Evolutionary conservation across 2,329 filamentous ascomycete genomes (phyloP), one percentile per base, ranked within the genome.

Genomic region (Xylaria hypoxylon): DNA sequence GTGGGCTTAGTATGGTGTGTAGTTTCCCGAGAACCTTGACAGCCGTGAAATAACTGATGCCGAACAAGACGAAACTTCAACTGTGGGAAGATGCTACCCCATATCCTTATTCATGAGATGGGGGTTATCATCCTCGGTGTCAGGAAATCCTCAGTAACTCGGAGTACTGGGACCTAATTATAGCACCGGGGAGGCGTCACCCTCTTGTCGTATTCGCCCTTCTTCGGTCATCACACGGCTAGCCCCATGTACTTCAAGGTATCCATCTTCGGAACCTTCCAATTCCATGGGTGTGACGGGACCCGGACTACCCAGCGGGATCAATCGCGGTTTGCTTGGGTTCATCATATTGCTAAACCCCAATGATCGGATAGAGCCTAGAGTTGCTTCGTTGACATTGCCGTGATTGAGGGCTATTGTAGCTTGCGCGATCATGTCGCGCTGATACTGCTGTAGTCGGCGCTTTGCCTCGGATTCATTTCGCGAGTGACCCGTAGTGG

Each of bases 251-350:
- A 76, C 77, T 38, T 82, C 74, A 42, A 85, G 82, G 33, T 80
- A 80, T 44, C 77, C 76, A 10, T 76, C 77, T 15, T 77, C 73
- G 0, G 79, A 74, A 22, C 81, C 83, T 44, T 83, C 82, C 6
- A 90, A 76, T 19, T 87, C 85, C 81, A 89, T 87, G 1, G 87
- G 87, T 1, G 87, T 89, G 15, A 89, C 86, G 0, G 87, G 86
- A 0, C 87, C 87, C 0, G 87, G 86, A 64, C 86, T 88, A 3
- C 86, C 85, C 11, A 87, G 73, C 0, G 87, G 87, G 47, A 77
- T 75, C 5, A 89, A 77, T 31, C 82, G 77, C 1, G 87, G 87
- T 61, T 83, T 86, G 52, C 80, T 80, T 2, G 79, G 72, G 15
- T 78, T 77, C 15, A 74, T 62, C 7, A 79, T 67, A n/a, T 75